A percentile compares a stretch with the other conserved stretches of the same genome.
Evolutionary conservation across 352 stramenopile species (phyloP).

Genomic region (Globisporangium nunn): DNA sequence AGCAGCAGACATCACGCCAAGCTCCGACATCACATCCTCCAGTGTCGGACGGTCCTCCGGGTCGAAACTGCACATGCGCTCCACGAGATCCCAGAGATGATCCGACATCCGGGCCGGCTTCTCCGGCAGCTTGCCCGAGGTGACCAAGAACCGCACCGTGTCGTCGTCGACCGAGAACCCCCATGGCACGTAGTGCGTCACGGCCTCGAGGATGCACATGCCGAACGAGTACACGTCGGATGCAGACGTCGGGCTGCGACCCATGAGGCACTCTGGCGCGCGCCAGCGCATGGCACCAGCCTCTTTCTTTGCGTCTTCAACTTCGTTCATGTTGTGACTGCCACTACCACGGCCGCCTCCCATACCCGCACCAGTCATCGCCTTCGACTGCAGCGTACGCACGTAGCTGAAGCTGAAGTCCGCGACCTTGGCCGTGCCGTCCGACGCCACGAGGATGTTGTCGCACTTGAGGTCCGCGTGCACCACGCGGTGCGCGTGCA

Average conservation of each 20-base stretch:
- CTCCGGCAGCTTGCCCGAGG: neutral
- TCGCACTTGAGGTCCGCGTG: constrained; percentile 73
- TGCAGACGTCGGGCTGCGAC: neutral
- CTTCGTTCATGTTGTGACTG: neutral
- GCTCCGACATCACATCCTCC: too few species aligned
- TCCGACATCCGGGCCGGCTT: neutral
- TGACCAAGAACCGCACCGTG: constrained; percentile 24
- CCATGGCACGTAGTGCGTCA: neutral
- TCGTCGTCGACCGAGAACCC: neutral
- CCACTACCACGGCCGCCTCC: too few species aligned
- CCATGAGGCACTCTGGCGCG: neutral
- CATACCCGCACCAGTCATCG: too few species aligned
- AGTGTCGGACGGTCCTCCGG: neutral
- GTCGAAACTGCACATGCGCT: neutral
- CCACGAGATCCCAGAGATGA: neutral
- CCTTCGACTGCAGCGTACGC: neutral
- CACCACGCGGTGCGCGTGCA: constrained; percentile 41
- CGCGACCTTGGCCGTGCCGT: neutral
- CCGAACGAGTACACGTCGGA: constrained; percentile 4
- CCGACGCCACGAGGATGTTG: constrained; percentile 24
- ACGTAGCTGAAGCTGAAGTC: constrained; percentile 7
- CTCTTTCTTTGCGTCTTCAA: too few species aligned
- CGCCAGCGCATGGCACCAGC: neutral
- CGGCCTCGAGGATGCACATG: constrained; percentile 6
- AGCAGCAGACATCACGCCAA: too few species aligned